A percentile compares a stretch with the other conserved stretches of the same genome.
These are phyloP conservation scores for Thelonectria rubi DNA, from an alignment of 2,329 filamentous ascomycete genomes.

Conservation along the genomic window DNA sequence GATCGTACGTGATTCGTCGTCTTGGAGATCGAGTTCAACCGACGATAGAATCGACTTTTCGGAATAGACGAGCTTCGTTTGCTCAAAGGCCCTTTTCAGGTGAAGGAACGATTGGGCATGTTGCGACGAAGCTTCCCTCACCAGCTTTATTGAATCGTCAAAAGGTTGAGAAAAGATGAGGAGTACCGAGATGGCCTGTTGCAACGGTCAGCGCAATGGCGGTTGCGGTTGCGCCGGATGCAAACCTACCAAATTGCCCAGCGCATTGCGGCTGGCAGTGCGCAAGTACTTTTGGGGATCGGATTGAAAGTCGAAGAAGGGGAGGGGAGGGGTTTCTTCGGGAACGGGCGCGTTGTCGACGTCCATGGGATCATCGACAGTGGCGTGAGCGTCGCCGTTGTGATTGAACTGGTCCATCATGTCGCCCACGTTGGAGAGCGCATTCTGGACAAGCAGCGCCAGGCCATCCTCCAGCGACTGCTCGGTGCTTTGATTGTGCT, in stretches of 20 bases:
- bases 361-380: conserved; percentile 47
- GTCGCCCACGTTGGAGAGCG: conserved; percentile 51
- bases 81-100: conserved; percentile 46
- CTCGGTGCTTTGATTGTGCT: conserved; percentile 35
- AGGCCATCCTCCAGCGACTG: conserved; percentile 49
- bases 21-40: conserved; percentile 47
- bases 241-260: conserved; percentile 53
- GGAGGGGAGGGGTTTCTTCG: conserved; percentile 39
- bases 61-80: conserved; percentile 48
- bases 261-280: conserved; percentile 49
- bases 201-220: conserved; percentile 29
- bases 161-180: conserved; percentile 51
- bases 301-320: conserved; percentile 45
- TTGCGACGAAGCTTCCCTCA: conserved; percentile 47
- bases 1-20: conserved; percentile 46
- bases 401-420: conserved; percentile 48
- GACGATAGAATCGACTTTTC: conserved; percentile 46
- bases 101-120: conserved; percentile 46
- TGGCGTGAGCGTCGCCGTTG: conserved; percentile 37
- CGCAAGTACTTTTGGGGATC: conserved; percentile 52
- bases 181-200: conserved; percentile 51
- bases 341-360: conserved; percentile 44
- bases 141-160: conserved; percentile 47
- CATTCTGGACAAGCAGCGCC: conserved; percentile 52
- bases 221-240: conserved; percentile 13